Evolutionary conservation across 495 filamentous ascomycete species (phyloP), one percentile per base, ranked within the genome.

Genomic region (Aspergillus egyptiacus): DNA sequence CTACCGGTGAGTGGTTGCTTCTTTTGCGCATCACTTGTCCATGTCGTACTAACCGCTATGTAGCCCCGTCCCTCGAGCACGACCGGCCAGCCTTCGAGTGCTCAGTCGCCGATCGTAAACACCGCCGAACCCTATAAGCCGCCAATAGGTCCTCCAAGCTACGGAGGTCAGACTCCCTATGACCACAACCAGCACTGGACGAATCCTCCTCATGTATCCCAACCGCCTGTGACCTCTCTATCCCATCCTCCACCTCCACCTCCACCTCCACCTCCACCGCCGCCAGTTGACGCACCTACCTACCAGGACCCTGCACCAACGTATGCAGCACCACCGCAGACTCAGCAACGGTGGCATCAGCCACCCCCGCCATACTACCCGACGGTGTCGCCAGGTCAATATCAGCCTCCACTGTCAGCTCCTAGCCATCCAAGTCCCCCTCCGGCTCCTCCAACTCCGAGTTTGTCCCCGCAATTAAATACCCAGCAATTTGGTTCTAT

Each of bases 1-100:
- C 60, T 79, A 30, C 75, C 75, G 7, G 75, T 78, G 59, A 60
- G 73, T 59, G n/a, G n/a, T n/a, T n/a, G 5, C 32, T 20, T 23
- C 14, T 2, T 6, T 18, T 23, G 7, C n/a, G 2, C 6, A 13
- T 5, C 14, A 6, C 11, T 18, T 11, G 14, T 48, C 2, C 30
- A 5, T 24, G n/a, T n/a, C n/a, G n/a, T 42, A 45, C 51, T 47
- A 50, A 50, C 28, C 46, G 37, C 7, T 43, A 18, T 19, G 42
- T 44, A 74, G 71, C 71, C 71, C 58, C 69, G 72, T 14, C 68
- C 67, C 10, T 50, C 67, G 10, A 71, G 65, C 37, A 64, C 65
- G 13, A 59, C 60, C 18, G 62, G 62, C 14, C 59, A 60, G 11
- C 53, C 46, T 13, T 56, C 57, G 15, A 30, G 39, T 34, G 55